A percentile compares a stretch with the other conserved stretches of the same genome.
These are phyloP conservation scores for Papiliotrema flavescens DNA, from an alignment of 1,284 basidiomycete genomes.

Conservation along the genomic window DNA sequence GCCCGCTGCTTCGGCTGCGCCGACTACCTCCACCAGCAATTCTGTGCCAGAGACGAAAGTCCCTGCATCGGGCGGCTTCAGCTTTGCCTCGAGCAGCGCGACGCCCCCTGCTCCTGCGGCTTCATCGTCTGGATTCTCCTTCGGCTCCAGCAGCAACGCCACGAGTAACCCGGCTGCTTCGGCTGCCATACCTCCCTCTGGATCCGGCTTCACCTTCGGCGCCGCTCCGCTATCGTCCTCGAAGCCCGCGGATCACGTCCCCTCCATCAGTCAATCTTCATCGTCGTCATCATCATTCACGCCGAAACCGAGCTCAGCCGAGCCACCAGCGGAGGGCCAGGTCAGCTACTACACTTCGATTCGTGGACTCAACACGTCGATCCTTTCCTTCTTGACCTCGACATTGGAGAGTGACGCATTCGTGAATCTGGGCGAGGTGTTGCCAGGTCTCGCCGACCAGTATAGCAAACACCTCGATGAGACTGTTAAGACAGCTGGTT, in stretches of 20 bases:
- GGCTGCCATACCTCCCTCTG: not conserved
- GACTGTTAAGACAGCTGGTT: conserved; percentile 54
- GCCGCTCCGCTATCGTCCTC: conserved; percentile 26
- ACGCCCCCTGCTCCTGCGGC: conserved; percentile 6
- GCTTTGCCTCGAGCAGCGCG: conserved; percentile 9
- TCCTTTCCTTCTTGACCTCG: conserved; percentile 61
- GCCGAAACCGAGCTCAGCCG: conserved; percentile 14
- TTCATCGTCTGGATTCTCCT: conserved; percentile 6
- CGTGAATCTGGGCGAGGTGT: conserved; percentile 57
- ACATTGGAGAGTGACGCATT: conserved; percentile 72
- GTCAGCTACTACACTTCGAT: conserved; percentile 67
- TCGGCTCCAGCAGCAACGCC: conserved; percentile 7
- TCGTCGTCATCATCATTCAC: not conserved
- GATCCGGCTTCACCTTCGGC: not conserved
- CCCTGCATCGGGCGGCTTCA: not conserved
- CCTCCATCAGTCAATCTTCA: not conserved
- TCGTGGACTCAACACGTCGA: conserved; percentile 73
- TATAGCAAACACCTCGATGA: conserved; percentile 62
- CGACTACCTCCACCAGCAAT: not conserved
- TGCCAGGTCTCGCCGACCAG: conserved; percentile 55
- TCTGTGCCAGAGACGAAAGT: not conserved
- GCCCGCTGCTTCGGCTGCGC: not conserved
- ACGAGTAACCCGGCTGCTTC: not conserved
- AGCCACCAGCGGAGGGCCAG: conserved; percentile 39
- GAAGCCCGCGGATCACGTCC: conserved; percentile 5